These are phyloP conservation scores for Boletus subcaerulescens DNA, from an alignment of 768 basidiomycete species.

Conservation along the genomic window DNA sequence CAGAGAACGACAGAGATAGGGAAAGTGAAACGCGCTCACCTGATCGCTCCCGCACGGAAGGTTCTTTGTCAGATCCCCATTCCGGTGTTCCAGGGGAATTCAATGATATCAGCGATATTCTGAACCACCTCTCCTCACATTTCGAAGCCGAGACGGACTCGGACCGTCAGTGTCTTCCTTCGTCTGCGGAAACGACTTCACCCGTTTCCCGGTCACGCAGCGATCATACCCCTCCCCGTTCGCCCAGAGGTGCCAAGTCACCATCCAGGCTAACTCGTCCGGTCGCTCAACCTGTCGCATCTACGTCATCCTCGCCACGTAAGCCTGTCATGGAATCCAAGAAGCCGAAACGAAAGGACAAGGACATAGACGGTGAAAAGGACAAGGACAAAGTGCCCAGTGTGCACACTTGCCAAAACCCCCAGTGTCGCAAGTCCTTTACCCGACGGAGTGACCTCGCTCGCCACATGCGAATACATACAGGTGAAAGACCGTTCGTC, in stretches of 20 bases:
- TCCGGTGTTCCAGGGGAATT: slow-evolving; percentile 57
- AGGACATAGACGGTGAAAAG: slow-evolving; percentile 25
- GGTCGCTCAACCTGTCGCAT: slow-evolving; percentile 43
- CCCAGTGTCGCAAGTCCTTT: slow-evolving; percentile 77
- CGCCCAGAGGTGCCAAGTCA: slow-evolving; percentile 30
- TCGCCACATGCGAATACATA: slow-evolving; percentile 87
- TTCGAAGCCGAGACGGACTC: slow-evolving; percentile 58
- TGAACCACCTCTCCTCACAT: slow-evolving; percentile 68
- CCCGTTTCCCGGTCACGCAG: slow-evolving; percentile 31
- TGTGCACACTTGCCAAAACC: slow-evolving; percentile 64
- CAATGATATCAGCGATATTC: slow-evolving; percentile 71
- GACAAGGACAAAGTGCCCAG: slow-evolving; percentile 48
- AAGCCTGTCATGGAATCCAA: slow-evolving; percentile 23
- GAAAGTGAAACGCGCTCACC: slow-evolving; percentile 41
- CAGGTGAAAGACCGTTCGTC: slow-evolving; percentile 82
- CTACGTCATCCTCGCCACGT: slow-evolving; percentile 44
- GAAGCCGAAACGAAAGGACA: slow-evolving; percentile 26
- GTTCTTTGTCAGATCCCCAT: slow-evolving; percentile 41
- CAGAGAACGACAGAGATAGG: slow-evolving; percentile 34
- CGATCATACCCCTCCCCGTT: slow-evolving; percentile 18
- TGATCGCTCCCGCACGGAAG: slow-evolving; percentile 21
- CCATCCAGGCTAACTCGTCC: slow-evolving; percentile 36
- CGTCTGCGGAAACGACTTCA: slow-evolving; percentile 28
- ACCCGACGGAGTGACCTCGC: slow-evolving; percentile 80
- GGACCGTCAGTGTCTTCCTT: slow-evolving; percentile 39